phyloP scores from a whole-genome alignment of 2,329 filamentous ascomycete genomes.

The Colletotrichum brevisporum region DNA sequence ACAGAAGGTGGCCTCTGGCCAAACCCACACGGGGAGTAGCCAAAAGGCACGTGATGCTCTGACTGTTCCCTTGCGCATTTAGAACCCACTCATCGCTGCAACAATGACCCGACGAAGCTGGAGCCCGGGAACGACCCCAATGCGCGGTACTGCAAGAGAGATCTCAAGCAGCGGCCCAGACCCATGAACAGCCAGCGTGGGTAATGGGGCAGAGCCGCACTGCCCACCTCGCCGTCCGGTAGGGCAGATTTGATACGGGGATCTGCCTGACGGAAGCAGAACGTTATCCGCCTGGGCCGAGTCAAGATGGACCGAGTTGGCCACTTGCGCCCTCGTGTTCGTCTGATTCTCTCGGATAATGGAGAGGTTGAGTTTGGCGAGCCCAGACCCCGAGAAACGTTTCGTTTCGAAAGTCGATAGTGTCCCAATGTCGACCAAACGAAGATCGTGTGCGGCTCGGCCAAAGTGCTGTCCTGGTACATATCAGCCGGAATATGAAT shows the following conservation, averaged over 20 bases:
- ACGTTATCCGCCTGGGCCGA: not conserved
- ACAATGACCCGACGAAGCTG: no score
- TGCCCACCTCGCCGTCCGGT: not conserved
- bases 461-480: constrained; percentile 2
- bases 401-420: constrained; percentile 24
- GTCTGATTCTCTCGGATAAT: not conserved
- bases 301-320: not conserved
- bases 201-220: not conserved
- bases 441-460: not conserved
- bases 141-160: no score
- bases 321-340: constrained; percentile 5
- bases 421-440: constrained; percentile 8
- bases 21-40: not conserved
- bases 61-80: no score
- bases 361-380: not conserved
- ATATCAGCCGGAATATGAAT: constrained; percentile 18
- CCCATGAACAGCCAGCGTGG: not conserved
- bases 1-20: constrained; percentile 13
- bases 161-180: no score
- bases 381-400: constrained; percentile 7
- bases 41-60: not conserved
- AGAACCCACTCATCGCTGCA: no score
- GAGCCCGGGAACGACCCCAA: no score
- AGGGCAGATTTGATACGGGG: not conserved
- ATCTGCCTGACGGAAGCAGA: not conserved